phyloP scores from a whole-genome alignment of 495 filamentous ascomycete genomes.

The Venustampulla echinocandica region DNA sequence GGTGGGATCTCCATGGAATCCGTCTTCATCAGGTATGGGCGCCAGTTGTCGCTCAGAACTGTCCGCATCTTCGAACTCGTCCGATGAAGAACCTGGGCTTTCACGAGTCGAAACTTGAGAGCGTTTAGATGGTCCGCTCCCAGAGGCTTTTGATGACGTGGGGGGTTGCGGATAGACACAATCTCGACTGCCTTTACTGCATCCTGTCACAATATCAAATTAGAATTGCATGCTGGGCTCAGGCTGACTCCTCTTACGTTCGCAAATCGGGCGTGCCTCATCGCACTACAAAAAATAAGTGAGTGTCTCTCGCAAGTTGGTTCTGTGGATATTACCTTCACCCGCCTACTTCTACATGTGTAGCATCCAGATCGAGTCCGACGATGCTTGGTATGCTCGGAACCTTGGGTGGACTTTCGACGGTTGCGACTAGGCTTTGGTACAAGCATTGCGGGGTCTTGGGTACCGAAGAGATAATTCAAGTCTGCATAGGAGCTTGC shows the following conservation, averaged over 20 bases:
- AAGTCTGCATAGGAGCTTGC: constrained; percentile 20
- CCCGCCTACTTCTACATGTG: constrained; percentile 80
- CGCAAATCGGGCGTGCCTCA: constrained; percentile 77
- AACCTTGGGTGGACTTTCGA: constrained; percentile 47
- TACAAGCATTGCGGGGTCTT: constrained; percentile 25
- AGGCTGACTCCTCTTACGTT: constrained; percentile 46
- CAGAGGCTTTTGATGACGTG: constrained; percentile 35
- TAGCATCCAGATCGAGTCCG: constrained; percentile 91
- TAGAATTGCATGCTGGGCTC: neutral
- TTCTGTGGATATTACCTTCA: constrained; percentile 57
- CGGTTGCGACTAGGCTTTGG: constrained; percentile 47
- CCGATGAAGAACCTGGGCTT: constrained; percentile 47
- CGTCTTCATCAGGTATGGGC: constrained; percentile 61
- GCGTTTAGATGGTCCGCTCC: constrained; percentile 36
- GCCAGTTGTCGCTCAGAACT: constrained; percentile 37
- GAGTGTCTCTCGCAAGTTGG: neutral
- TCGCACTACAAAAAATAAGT: constrained; percentile 53
- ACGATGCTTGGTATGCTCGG: constrained; percentile 85
- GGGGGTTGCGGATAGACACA: constrained; percentile 71
- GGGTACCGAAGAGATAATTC: constrained; percentile 18
- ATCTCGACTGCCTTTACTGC: constrained; percentile 75
- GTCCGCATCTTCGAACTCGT: constrained; percentile 44
- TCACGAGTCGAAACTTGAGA: constrained; percentile 25
- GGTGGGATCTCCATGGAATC: constrained; percentile 30
- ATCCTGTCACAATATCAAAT: constrained; percentile 43